These are phyloP conservation scores for Melampsora americana DNA, from an alignment of 1,284 basidiomycete species.

Conservation along the genomic window DNA sequence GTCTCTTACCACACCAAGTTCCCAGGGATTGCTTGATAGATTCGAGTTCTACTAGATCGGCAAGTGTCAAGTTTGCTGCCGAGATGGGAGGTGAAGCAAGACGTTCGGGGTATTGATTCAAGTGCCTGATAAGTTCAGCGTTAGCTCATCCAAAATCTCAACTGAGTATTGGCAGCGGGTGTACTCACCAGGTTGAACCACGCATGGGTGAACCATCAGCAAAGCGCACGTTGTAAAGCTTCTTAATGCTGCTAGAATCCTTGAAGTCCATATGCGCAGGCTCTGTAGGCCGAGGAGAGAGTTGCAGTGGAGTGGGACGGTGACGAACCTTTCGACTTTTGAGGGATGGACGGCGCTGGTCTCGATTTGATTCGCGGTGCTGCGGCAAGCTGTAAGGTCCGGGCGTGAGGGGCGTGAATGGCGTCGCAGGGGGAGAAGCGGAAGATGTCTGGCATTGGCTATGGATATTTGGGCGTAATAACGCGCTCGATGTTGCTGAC, in stretches of 20 bases:
- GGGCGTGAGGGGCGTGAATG: conserved; percentile 29
- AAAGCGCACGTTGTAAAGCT: conserved; percentile 27
- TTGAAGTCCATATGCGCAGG: background rate
- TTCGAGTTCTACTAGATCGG: conserved; percentile 36
- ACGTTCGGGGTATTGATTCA: conserved; percentile 35
- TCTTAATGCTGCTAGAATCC: background rate
- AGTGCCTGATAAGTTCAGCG: conserved; percentile 10
- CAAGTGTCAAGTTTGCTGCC: conserved; percentile 29
- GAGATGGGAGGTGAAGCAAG: conserved; percentile 39
- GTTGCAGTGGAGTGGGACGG: conserved; percentile 7
- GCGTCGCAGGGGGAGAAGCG: conserved; percentile 13
- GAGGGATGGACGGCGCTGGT: conserved; percentile 15
- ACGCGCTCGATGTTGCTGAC: background rate
- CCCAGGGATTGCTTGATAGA: conserved; percentile 40
- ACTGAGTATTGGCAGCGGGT: background rate
- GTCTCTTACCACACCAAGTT: conserved; percentile 37
- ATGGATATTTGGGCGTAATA: background rate
- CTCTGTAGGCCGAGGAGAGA: conserved; percentile 2
- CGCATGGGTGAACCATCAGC: conserved; percentile 38
- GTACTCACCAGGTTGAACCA: conserved; percentile 35
- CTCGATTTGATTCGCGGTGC: conserved; percentile 14
- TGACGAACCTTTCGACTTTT: conserved; percentile 14
- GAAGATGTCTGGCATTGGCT: background rate
- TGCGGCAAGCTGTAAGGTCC: conserved; percentile 20
- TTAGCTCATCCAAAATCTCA: background rate